Base-by-base conservation (phyloP, 2,329 filamentous ascomycete species). In the Fonsecaea pugnacius region DNA sequence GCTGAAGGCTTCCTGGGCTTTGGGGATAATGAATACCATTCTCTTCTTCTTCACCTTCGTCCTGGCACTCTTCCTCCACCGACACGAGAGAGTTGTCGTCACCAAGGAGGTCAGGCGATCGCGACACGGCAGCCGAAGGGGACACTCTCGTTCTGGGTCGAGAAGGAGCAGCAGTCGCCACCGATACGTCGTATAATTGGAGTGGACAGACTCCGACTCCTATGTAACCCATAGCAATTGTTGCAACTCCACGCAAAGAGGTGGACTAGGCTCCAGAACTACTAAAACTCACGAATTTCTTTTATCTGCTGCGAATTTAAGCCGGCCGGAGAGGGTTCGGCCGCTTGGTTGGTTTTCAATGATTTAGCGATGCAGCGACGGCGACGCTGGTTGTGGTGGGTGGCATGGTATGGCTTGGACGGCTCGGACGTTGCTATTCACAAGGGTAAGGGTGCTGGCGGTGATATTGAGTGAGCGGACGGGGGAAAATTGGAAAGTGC, bases 1-100 rank as follows among this genome's bases (percentile, higher is more conserved):
- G 91, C 86, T 96, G 73, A 98, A 97, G 85, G 90, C 93, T 0
- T 85, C 83, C 70, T 98, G 92, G 78, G 94, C 92, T 2, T 88
- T 97, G 70, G 92, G 86, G 55, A 97, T 98, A 76, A 96, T 97
- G 84, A 91, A 95, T 76, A 81, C 82, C 70, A 80, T 95, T 69
- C 89, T 93, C 75, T 96, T 96, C 79, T 88, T 89, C 75, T 81
- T 89, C 73, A 95, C 91, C 3, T 85, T 87, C 58, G 78, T 94
- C 32, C 81, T 95, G 50, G 91, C 92, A 16, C 69, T 80, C 52
- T 78, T 79, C 58, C 72, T 82, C 62, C 77, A 80, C 62, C 67
- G 72, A 9, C 69, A 72, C 30, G 69, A 73, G 40, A 62, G 63
- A 35, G 72, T 74, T 4, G 72, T 74, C 16, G 72, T 76, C 33